Evolutionary conservation across 2,329 filamentous ascomycete species (phyloP).

Genomic region (Blastomyces silverae): DNA sequence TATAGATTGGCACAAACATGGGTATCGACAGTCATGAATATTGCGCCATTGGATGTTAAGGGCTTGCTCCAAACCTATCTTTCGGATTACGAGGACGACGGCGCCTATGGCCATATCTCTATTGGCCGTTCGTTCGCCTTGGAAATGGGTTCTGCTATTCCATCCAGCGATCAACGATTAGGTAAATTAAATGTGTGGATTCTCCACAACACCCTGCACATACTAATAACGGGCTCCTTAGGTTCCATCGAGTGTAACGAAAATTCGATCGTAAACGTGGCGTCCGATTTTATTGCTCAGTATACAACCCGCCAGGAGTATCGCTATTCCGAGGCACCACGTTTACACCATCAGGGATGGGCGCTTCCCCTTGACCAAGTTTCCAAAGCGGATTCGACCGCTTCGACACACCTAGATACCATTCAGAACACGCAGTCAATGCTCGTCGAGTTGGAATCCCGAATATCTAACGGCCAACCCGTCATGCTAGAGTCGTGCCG

Average conservation of each 20-base stretch:
- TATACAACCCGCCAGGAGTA: constrained; percentile 97
- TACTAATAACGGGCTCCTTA: constrained; percentile 20
- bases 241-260: constrained; percentile 68
- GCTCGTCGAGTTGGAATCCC: constrained; percentile 17
- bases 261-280: constrained; percentile 73
- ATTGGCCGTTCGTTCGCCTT: constrained; percentile 89
- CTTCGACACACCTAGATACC: constrained; percentile 7
- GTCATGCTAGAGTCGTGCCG: constrained; percentile 69
- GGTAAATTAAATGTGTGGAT: constrained; percentile 33
- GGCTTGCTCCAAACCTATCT: constrained; percentile 92
- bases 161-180: constrained; percentile 76
- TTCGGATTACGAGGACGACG: constrained; percentile 88
- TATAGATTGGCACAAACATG: constrained; percentile 70
- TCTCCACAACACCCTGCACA: not conserved
- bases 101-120: constrained; percentile 82
- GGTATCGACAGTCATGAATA: constrained; percentile 71
- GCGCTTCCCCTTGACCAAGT: not conserved
- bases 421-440: constrained; percentile 15
- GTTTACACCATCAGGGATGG: constrained; percentile 29
- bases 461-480: constrained; percentile 58
- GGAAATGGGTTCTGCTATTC: constrained; percentile 83
- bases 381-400: not conserved
- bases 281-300: constrained; percentile 92
- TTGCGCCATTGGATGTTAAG: constrained; percentile 89
- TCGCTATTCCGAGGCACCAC: constrained; percentile 65